Evolutionary conservation across 805 yeast genomes (phyloP).

Genomic region (Teunomyces cretensis): DNA sequence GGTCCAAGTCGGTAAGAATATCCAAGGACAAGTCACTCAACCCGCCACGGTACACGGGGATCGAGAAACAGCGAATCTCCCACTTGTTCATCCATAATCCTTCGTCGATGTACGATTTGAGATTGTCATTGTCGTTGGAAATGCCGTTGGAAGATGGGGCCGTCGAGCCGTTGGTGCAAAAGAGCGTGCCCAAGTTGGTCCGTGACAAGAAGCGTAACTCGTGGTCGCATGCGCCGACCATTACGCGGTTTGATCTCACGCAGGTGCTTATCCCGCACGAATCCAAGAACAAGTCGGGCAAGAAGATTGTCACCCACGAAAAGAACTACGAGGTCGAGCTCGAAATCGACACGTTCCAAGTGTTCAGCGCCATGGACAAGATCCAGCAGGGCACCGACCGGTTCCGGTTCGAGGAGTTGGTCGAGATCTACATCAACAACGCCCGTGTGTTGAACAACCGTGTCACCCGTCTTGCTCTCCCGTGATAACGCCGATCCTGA

Average conservation of each 20-base stretch:
- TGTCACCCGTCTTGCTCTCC: conserved; percentile 38
- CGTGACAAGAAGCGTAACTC: conserved; percentile 74
- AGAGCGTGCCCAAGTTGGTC: conserved; percentile 52
- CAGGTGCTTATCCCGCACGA: conserved; percentile 46
- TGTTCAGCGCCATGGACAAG: conserved; percentile 42
- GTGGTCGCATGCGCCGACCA: conserved; percentile 71
- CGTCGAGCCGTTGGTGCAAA: conserved; percentile 49
- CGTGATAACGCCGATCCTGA: neutral
- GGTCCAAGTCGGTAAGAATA: conserved; percentile 63
- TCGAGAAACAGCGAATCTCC: conserved; percentile 72
- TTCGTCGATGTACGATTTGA: conserved; percentile 70
- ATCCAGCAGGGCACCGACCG: conserved; percentile 44
- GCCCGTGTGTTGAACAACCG: conserved; percentile 48
- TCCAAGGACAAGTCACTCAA: conserved; percentile 57
- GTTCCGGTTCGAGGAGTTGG: conserved; percentile 57
- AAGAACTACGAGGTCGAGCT: conserved; percentile 39
- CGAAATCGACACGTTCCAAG: conserved; percentile 39
- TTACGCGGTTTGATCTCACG: conserved; percentile 72
- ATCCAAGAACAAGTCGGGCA: conserved; percentile 37
- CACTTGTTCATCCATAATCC: conserved; percentile 74
- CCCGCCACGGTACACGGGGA: conserved; percentile 69
- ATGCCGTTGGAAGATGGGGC: conserved; percentile 64
- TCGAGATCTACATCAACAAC: conserved; percentile 59
- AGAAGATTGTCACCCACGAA: conserved; percentile 35
- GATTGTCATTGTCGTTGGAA: conserved; percentile 76